Evolutionary conservation across 345 rosid species (phyloP), one percentile per base, ranked within the genome.

Genomic region (Eucalyptus polybractea): DNA sequence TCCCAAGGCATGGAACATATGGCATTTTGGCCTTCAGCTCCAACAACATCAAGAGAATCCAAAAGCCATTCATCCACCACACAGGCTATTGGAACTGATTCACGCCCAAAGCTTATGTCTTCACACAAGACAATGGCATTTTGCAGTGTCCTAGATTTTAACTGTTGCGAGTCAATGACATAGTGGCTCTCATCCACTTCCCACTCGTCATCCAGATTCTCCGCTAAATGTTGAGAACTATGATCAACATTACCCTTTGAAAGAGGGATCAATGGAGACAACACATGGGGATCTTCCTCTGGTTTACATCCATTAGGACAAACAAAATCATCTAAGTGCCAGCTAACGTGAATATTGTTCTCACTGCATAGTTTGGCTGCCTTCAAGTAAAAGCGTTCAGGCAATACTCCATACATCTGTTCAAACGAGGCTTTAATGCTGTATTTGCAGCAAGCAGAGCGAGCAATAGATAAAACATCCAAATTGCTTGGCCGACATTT

Each of bases 351-450:
- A 89, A 98, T 93, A 89, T 96, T 95, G 86, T 95, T 94, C 93
- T 98, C 99, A 89, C 99, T 96, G 88, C 98, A 97, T 56, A 98
- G 96, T 90, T 93, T 98, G 90, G 99, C 99, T 40, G 98, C 99
- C 95, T 94, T 98, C 89, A 97, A 95, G 93, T 95, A 96, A 86
- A 95, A 86, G 49, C 94, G 88, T 88, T 97, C 98, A 19, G 99
- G 97, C 90, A 98, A 92, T 53, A 92, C 90, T 86, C 99, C 99
- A 53, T 92, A 97, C 87, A 91, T 95, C 87, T 92, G 95, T 93
- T 98, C 99, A 60, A 97, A 90, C 22, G 96, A 94, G 87, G 95
- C 94, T 92, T 93, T 94, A 86, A 98, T 96, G 91, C 96, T 95
- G 90, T 94, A 88, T 93, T 92, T 96, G 94, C 99, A 98, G 94